A percentile compares a stretch with the other conserved stretches of the same genome.
Evolutionary conservation across 140 eudicot genomes (phyloP).

Genomic region (Oenanthe javanica): DNA sequence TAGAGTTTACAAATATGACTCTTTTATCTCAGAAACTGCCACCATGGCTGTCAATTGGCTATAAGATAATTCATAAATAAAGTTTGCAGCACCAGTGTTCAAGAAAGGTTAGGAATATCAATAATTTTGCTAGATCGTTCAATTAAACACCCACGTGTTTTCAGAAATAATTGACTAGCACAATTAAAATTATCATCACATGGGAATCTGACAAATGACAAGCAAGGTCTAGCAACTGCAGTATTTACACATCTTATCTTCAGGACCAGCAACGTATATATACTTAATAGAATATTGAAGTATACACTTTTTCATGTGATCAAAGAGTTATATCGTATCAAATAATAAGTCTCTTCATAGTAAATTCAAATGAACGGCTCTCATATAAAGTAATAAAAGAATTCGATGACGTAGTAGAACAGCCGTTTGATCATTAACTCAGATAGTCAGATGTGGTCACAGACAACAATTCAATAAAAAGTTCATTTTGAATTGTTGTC

Average conservation of each 20-base stretch:
- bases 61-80: too few relatives aligned
- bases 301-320: background rate
- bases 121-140: background rate
- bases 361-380: background rate
- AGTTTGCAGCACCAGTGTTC: background rate
- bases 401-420: background rate
- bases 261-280: background rate
- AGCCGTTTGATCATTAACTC: background rate
- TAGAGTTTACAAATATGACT: background rate
- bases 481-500: conserved; percentile 25
- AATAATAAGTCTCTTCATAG: background rate
- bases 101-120: too few relatives aligned
- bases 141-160: background rate
- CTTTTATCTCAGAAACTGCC: too few relatives aligned
- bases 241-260: background rate
- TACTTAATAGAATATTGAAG: background rate
- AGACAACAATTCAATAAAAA: conserved; percentile 13
- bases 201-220: background rate
- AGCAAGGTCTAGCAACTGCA: background rate
- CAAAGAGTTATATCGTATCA: background rate
- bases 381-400: conserved; percentile 1
- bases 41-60: background rate
- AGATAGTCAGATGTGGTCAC: background rate
- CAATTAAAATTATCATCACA: background rate
- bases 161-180: background rate